Evolutionary conservation across 2,329 filamentous ascomycete genomes (phyloP).

Genomic region (Pseudocercospora musae): DNA sequence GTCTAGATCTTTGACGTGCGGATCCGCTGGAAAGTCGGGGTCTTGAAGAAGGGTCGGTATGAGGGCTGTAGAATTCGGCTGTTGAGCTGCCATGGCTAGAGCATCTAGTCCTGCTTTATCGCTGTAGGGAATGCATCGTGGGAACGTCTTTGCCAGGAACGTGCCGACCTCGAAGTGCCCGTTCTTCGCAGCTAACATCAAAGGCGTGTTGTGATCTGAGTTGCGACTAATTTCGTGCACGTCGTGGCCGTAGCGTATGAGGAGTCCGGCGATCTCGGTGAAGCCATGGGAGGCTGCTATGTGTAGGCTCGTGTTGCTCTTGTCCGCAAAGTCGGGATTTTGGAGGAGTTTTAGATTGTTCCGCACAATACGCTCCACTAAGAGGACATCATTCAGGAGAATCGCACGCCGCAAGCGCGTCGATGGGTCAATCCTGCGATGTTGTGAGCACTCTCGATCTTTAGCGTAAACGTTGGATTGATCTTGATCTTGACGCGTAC

Average conservation of each 20-base stretch:
- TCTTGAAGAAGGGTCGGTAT: slow-evolving; percentile 41
- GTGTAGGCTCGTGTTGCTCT: slow-evolving; percentile 81
- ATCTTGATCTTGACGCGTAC: slow-evolving; percentile 1
- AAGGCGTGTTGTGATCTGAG: slow-evolving; percentile 72
- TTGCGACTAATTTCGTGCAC: slow-evolving; percentile 70
- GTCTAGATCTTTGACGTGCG: slow-evolving; percentile 53
- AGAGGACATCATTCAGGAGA: slow-evolving; percentile 66
- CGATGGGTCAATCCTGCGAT: slow-evolving; percentile 67
- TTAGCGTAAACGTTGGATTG: neutral
- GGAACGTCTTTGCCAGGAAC: slow-evolving; percentile 63
- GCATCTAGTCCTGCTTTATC: slow-evolving; percentile 70
- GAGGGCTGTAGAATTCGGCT: slow-evolving; percentile 39
- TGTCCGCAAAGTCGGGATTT: slow-evolving; percentile 72
- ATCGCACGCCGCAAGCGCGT: slow-evolving; percentile 80
- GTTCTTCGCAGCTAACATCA: slow-evolving; percentile 70
- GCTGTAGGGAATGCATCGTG: slow-evolving; percentile 59
- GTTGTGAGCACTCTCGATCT: slow-evolving; percentile 1
- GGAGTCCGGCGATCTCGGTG: slow-evolving; percentile 62
- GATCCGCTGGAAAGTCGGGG: slow-evolving; percentile 33
- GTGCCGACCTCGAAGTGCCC: slow-evolving; percentile 73
- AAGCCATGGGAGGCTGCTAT: slow-evolving; percentile 73
- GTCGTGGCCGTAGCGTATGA: slow-evolving; percentile 75
- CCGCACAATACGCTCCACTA: slow-evolving; percentile 73
- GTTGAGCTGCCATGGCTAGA: slow-evolving; percentile 41
- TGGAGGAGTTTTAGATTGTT: slow-evolving; percentile 68